Evolutionary conservation across 345 rosid genomes (phyloP), one percentile per base, ranked within the genome.

Genomic region (Eucalyptus polybractea): DNA sequence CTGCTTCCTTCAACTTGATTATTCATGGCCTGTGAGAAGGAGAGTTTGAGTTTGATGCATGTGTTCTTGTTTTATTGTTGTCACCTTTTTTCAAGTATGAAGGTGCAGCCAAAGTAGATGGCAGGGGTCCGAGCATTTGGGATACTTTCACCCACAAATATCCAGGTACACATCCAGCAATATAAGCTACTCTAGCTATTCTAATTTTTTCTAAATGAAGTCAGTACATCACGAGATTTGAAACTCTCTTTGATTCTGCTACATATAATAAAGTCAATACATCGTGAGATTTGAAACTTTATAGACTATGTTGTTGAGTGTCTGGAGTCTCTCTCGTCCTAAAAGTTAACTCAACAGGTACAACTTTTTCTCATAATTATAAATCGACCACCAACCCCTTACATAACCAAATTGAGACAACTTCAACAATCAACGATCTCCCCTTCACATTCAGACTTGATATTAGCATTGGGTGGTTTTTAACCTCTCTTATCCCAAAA

Each of bases 51-150:
- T 50, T 37, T 16, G 54, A n/a, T 65, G n/a, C 17, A 8, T 50
- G 49, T 47, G 42, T 83, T 31, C 54, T 17, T 16, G 17, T 47
- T 51, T 14, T 37, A 29, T 44, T 50, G n/a, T 49, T 25, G 3
- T 37, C 54, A 21, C 24, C 44, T 58, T 72, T 42, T 72, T 33
- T 88, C 51, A 27, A 92, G 91, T 83, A 50, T 33, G 93, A 92
- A 89, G 92, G 93, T 56, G 92, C 93, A 50, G 51, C 92, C 13
- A 40, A n/a, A 31, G 25, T 16, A 40, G 92, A 91, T 67, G 91
- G 92, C 15, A 92, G 69, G 33, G 87, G 86, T 10, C 91, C 89
- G 5, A 89, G 92, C 85, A 90, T 91, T 14, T 92, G 93, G 93
- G 93, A 92, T 72, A 67, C 86, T 40, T 91, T 86, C 76, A 80